Evolutionary conservation across 2,329 filamentous ascomycete species (phyloP).

Genomic region (Monilinia fructigena): DNA sequence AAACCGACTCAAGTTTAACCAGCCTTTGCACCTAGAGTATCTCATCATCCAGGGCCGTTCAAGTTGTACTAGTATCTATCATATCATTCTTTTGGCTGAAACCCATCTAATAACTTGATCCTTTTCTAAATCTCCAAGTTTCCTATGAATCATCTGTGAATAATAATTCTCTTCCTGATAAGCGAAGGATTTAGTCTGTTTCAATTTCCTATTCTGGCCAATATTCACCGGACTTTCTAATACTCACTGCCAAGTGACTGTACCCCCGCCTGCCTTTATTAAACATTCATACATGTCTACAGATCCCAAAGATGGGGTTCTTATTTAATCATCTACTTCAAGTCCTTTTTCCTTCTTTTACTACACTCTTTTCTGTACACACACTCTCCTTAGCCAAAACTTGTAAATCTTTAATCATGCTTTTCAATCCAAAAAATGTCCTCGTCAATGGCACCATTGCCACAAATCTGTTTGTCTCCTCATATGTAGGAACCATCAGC

Average conservation of each 20-base stretch:
- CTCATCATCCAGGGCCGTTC: too few species aligned
- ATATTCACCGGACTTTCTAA: not conserved
- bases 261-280: not conserved
- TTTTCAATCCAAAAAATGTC: conserved; percentile 27
- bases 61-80: too few species aligned
- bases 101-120: too few species aligned
- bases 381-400: not conserved
- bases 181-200: too few species aligned
- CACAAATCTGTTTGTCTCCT: conserved; percentile 42
- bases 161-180: too few species aligned
- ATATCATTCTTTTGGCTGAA: too few species aligned
- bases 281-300: not conserved
- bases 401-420: conserved; percentile 26
- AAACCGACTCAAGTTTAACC: too few species aligned
- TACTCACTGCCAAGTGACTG: conserved; percentile 11
- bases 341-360: conserved; percentile 14
- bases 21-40: too few species aligned
- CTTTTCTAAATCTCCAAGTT: too few species aligned
- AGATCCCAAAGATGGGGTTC: conserved; percentile 5
- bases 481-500: conserved; percentile 43
- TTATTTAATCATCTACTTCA: not conserved
- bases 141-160: too few species aligned
- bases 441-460: conserved; percentile 26
- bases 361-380: not conserved
- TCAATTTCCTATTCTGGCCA: not conserved